Evolutionary conservation across 1,284 basidiomycete species (phyloP).

Genomic region (Polyporus tsugae): DNA sequence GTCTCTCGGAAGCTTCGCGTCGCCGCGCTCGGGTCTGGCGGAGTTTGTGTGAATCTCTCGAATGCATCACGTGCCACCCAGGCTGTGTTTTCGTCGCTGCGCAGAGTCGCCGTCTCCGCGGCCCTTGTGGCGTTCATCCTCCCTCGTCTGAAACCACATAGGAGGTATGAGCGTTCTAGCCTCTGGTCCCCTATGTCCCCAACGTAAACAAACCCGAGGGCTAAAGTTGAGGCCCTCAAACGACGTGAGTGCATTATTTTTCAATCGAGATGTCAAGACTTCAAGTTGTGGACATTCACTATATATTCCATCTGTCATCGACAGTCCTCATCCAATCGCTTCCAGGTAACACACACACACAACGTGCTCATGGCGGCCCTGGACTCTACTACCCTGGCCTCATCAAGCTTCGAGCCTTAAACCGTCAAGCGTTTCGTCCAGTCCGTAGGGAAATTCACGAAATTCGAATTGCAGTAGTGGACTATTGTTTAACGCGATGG

Average conservation of each 20-base stretch:
- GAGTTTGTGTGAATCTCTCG: slow-evolving; percentile 1
- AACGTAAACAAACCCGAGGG: neutral
- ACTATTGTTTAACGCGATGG: neutral
- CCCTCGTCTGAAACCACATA: neutral
- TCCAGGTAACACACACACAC: neutral
- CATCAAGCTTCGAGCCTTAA: neutral
- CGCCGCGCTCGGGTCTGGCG: neutral
- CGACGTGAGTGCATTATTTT: neutral
- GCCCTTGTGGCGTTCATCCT: neutral
- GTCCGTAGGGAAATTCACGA: neutral
- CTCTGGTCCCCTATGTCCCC: neutral
- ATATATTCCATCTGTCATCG: neutral
- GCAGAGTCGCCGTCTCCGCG: too few relatives aligned
- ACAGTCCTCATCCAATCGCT: neutral
- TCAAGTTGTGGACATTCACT: neutral
- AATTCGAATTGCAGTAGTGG: neutral
- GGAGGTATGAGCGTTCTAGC: neutral
- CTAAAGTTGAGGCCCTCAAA: neutral
- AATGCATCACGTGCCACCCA: neutral
- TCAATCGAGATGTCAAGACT: neutral
- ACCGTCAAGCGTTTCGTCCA: neutral
- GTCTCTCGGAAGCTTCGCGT: neutral
- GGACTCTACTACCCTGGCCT: neutral
- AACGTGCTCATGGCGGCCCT: neutral
- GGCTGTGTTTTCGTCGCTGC: slow-evolving; percentile 1